A percentile compares a stretch with the other conserved stretches of the same genome.
Evolutionary conservation across 306 rosid genomes (phyloP).

Genomic region (Gleditsia sinensis): DNA sequence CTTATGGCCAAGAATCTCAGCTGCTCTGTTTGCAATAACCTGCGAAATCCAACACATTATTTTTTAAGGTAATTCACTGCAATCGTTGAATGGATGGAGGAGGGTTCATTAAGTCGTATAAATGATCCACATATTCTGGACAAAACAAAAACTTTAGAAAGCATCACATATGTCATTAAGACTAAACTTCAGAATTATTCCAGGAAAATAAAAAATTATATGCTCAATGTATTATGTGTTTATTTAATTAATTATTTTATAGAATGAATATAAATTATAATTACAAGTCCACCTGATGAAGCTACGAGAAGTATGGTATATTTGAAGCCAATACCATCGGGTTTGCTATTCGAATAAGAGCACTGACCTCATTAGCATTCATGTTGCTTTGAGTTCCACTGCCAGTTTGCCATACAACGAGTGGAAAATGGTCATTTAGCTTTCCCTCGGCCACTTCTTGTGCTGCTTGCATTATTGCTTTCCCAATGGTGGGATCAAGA

Average conservation of each 20-base stretch:
- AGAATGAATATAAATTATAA: background rate
- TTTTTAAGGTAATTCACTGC: background rate
- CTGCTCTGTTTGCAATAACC: conserved; percentile 98
- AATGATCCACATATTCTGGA: background rate
- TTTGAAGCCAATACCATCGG: background rate
- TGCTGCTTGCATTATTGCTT: conserved; percentile 91
- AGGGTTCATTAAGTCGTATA: background rate
- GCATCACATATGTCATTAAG: background rate
- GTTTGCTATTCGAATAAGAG: background rate
- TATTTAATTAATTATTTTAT: background rate
- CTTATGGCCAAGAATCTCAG: conserved; percentile 92
- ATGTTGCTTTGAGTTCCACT: conserved; percentile 99
- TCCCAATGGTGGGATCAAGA: conserved; percentile 82
- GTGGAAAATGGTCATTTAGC: conserved; percentile 90
- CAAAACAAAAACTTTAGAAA: background rate
- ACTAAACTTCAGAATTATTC: conserved; percentile 1
- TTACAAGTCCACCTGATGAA: background rate
- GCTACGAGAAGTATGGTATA: background rate
- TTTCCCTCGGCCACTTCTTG: conserved; percentile 98
- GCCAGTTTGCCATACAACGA: conserved; percentile 99
- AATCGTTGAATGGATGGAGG: conserved; percentile 22
- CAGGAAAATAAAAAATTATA: background rate
- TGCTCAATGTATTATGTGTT: background rate
- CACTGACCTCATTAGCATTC: conserved; percentile 91
- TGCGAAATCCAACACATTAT: conserved; percentile 34